phyloP scores from a whole-genome alignment of 495 filamentous ascomycete genomes.

The Podospora pseudoanserina region DNA sequence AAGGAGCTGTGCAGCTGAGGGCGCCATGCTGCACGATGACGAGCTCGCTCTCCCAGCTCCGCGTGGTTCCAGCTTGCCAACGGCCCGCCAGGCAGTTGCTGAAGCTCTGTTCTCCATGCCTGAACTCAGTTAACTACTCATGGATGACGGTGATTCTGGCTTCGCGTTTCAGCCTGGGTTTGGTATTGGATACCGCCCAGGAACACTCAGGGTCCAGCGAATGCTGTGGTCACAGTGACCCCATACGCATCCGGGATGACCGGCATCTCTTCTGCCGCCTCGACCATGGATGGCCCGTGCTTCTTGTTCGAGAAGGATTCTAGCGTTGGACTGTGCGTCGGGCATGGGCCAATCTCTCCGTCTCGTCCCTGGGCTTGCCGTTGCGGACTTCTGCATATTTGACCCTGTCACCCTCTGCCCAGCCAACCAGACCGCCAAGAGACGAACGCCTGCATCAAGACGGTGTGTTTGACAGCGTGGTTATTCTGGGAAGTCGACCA shows the following conservation, averaged over 20 bases:
- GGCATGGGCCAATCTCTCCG: conserved; percentile 12
- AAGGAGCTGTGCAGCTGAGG: background rate
- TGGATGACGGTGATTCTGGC: background rate
- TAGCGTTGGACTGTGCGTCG: conserved; percentile 28
- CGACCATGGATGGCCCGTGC: conserved; percentile 18
- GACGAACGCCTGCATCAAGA: conserved; percentile 3
- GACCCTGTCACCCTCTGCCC: background rate
- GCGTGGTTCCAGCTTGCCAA: background rate
- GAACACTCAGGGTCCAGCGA: conserved; percentile 9
- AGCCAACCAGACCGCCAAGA: background rate
- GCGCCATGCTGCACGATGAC: background rate
- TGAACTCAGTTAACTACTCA: background rate
- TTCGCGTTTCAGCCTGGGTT: conserved; percentile 1
- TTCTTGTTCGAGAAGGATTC: conserved; percentile 33
- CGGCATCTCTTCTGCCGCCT: conserved; percentile 23
- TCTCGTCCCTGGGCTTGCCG: conserved; percentile 7
- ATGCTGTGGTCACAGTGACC: conserved; percentile 17
- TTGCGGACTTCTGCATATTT: background rate
- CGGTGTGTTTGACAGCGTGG: background rate
- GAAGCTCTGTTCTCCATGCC: background rate
- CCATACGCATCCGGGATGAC: conserved; percentile 9
- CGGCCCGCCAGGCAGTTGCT: background rate
- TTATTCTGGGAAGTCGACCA: conserved; percentile 1
- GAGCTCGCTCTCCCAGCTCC: background rate
- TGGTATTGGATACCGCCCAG: conserved; percentile 20